Conservation (phyloP, 176 grass and related monocot genomes). For the Eragrostis nindensis region DNA sequence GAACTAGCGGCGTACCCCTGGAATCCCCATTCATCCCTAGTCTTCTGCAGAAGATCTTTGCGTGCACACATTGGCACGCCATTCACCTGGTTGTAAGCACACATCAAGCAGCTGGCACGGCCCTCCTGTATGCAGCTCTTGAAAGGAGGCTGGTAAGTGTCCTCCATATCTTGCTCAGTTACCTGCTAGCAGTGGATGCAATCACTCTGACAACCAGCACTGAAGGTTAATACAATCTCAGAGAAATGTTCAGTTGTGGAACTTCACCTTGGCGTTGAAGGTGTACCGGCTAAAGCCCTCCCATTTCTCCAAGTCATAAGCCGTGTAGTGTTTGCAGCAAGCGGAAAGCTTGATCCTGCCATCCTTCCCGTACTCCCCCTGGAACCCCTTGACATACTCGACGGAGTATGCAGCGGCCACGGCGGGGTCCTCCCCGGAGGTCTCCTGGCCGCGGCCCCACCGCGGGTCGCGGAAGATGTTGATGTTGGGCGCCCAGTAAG, state of each 20-base stretch:
- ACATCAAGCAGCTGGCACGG: conserved; percentile 96
- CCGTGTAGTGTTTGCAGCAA: conserved; percentile 91
- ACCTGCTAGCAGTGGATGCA: conserved; percentile 54
- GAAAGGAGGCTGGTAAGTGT: conserved; percentile 89
- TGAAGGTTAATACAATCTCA: conserved; percentile 8
- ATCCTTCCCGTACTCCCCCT: conserved; percentile 54
- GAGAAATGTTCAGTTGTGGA: background rate
- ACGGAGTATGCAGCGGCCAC: conserved; percentile 66
- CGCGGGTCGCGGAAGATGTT: conserved; percentile 94
- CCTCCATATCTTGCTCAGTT: conserved; percentile 86
- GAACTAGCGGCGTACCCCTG: conserved; percentile 56
- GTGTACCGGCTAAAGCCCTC: conserved; percentile 66
- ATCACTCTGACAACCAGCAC: background rate
- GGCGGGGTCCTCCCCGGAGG: conserved; percentile 85
- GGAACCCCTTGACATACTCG: conserved; percentile 84
- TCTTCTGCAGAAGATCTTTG: conserved; percentile 72
- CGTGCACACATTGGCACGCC: conserved; percentile 79
- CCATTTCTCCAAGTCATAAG: conserved; percentile 96
- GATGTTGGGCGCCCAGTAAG: conserved; percentile 97
- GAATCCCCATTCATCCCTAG: conserved; percentile 92
- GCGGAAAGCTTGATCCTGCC: conserved; percentile 76
- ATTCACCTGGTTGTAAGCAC: conserved; percentile 88
- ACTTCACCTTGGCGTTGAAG: conserved; percentile 76
- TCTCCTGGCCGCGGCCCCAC: conserved; percentile 95
- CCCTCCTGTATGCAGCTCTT: conserved; percentile 92